A percentile compares a stretch with the other conserved stretches of the same genome.
These are phyloP conservation scores for Kwoniella heveanensis DNA, from an alignment of 768 basidiomycete species.

Conservation along the genomic window DNA sequence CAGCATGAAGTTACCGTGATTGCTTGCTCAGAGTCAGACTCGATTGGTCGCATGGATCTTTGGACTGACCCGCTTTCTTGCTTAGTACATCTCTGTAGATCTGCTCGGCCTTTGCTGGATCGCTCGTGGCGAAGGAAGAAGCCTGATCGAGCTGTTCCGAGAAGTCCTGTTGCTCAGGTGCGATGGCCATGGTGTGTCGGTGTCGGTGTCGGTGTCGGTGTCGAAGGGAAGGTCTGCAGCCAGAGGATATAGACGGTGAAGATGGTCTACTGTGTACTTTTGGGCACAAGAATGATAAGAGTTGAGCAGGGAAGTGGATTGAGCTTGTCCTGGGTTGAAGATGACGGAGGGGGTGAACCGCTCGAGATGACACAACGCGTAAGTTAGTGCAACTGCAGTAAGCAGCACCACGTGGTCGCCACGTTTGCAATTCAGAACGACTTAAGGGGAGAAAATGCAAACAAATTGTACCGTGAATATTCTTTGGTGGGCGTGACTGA, in stretches of 20 bases:
- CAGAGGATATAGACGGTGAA: no score
- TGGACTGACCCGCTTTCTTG: slow-evolving; percentile 55
- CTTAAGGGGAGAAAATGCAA: neutral
- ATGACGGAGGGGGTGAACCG: neutral
- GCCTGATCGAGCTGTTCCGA: slow-evolving; percentile 62
- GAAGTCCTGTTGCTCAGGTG: slow-evolving; percentile 20
- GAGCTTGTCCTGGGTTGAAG: no score
- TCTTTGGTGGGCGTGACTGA: neutral
- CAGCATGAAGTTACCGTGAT: no score
- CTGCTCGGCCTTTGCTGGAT: slow-evolving; percentile 68
- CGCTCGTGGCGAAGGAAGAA: slow-evolving; percentile 58
- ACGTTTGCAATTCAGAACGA: no score
- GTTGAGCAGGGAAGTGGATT: no score
- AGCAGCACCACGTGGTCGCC: neutral
- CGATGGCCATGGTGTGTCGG: slow-evolving; percentile 23
- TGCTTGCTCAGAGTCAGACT: no score
- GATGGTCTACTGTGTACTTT: no score
- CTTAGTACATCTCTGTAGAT: slow-evolving; percentile 73
- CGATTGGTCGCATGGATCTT: neutral
- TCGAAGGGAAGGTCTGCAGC: neutral
- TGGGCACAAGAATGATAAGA: no score
- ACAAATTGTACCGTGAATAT: neutral
- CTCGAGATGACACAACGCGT: slow-evolving; percentile 6
- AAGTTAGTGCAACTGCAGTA: neutral
- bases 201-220: neutral